Percentiles rank a stretch among this genome's conserved stretches.
phyloP scores from a whole-genome alignment of 805 yeast genomes.

The Cyberlindnera galapagoensis region DNA sequence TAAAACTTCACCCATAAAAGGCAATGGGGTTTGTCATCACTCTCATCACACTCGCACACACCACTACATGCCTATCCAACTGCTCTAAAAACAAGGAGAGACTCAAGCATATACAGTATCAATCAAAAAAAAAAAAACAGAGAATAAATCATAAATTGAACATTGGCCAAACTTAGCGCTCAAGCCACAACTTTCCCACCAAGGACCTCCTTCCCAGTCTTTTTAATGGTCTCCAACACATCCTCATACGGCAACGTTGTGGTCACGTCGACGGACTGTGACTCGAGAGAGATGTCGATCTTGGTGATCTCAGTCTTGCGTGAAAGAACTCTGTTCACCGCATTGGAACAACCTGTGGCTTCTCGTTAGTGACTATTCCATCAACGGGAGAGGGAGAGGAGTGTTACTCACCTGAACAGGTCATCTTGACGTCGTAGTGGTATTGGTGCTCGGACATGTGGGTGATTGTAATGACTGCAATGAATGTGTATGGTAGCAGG shows the following conservation, averaged over 20 bases:
- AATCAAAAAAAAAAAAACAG: too few relatives aligned
- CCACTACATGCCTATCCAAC: too few relatives aligned
- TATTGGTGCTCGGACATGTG: too few relatives aligned
- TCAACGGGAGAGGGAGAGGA: background rate
- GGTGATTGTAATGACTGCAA: too few relatives aligned
- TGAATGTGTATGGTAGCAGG: too few relatives aligned
- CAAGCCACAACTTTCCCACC: constrained; percentile 47
- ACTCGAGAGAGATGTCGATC: constrained; percentile 67
- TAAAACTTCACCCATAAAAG: too few relatives aligned
- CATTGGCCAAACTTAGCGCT: too few relatives aligned
- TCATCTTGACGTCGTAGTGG: constrained; percentile 77
- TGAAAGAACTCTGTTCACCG: constrained; percentile 70
- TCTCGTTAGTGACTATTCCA: constrained; percentile 3
- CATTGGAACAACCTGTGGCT: constrained; percentile 66
- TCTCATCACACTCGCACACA: too few relatives aligned
- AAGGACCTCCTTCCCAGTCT: constrained; percentile 84
- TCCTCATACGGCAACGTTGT: constrained; percentile 65
- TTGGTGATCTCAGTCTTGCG: constrained; percentile 69
- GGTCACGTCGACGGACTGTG: constrained; percentile 76
- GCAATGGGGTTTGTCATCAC: too few relatives aligned
- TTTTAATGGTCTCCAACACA: constrained; percentile 72
- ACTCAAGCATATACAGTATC: too few relatives aligned
- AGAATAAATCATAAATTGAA: too few relatives aligned
- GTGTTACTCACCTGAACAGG: constrained; percentile 52
- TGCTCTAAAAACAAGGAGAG: too few relatives aligned